Percentiles rank a stretch among this genome's conserved stretches.
These are phyloP conservation scores for Phytopythium kandeliae DNA, from an alignment of 352 stramenopile genomes.

Conservation along the genomic window DNA sequence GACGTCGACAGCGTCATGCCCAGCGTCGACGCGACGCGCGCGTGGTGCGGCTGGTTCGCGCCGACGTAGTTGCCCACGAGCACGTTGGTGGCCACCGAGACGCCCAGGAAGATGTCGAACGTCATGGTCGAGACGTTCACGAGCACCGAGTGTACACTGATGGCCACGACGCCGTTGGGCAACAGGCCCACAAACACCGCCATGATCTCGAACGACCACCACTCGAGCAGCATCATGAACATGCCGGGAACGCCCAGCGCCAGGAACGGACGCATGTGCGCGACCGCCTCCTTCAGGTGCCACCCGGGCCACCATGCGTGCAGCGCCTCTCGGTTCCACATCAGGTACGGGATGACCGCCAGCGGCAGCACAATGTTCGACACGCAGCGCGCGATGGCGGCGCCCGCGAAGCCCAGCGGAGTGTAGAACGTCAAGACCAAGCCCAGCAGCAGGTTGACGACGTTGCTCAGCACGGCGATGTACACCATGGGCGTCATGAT, in stretches of 20 bases:
- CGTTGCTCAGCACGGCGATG: constrained; percentile 64
- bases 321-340: constrained; percentile 35
- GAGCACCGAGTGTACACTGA: constrained; percentile 73
- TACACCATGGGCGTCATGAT: constrained; percentile 82
- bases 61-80: constrained; percentile 79
- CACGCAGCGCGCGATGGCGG: constrained; percentile 65
- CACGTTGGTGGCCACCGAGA: constrained; percentile 74
- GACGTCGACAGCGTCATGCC: constrained; percentile 53
- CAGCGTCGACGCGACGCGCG: constrained; percentile 68
- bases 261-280: constrained; percentile 59
- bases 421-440: constrained; percentile 83
- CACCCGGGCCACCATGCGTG: constrained; percentile 65
- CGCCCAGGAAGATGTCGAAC: constrained; percentile 80
- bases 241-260: constrained; percentile 58
- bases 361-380: constrained; percentile 50
- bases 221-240: constrained; percentile 78
- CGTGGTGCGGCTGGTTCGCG: constrained; percentile 74
- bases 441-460: constrained; percentile 71
- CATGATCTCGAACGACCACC: constrained; percentile 81
- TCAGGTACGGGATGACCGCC: constrained; percentile 59
- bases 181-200: constrained; percentile 54
- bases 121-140: constrained; percentile 55
- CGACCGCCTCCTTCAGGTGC: constrained; percentile 39
- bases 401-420: constrained; percentile 65
- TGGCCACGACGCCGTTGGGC: constrained; percentile 51